Evolutionary conservation across 805 yeast species (phyloP).

Genomic region (Lachancea meyersii): DNA sequence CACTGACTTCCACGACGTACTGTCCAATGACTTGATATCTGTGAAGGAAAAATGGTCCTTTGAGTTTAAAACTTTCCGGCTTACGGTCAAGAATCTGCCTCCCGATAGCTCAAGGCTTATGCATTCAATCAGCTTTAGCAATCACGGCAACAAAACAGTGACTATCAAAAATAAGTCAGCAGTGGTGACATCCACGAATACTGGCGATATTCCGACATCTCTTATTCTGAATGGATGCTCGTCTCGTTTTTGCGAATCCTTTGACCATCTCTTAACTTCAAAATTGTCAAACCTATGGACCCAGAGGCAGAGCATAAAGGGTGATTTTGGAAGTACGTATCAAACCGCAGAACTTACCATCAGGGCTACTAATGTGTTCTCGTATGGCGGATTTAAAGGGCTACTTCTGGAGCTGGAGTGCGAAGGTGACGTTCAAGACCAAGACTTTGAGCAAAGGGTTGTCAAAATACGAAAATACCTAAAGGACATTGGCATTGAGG

Average conservation of each 20-base stretch:
- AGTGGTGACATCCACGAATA: constrained; percentile 18
- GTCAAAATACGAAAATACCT: constrained; percentile 16
- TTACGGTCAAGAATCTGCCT: constrained; percentile 20
- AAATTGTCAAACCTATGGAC: constrained; percentile 31
- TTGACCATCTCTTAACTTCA: constrained; percentile 21
- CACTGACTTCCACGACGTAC: constrained; percentile 26
- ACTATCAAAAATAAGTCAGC: constrained; percentile 24
- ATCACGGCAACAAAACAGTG: constrained; percentile 20
- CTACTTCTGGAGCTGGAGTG: constrained; percentile 23
- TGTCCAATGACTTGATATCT: constrained; percentile 21
- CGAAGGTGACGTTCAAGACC: constrained; percentile 11
- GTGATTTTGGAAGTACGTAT: constrained; percentile 31
- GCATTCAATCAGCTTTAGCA: constrained; percentile 26
- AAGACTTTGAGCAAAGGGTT: constrained; percentile 16
- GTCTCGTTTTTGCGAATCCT: constrained; percentile 22
- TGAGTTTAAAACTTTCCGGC: constrained; percentile 28
- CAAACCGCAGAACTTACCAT: constrained; percentile 20
- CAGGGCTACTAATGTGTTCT: constrained; percentile 27
- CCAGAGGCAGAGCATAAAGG: constrained; percentile 28
- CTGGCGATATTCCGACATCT: constrained; percentile 12
- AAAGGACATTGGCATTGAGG: constrained; percentile 17
- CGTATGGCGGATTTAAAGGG: constrained; percentile 32
- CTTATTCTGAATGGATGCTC: constrained; percentile 21
- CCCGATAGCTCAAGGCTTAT: constrained; percentile 21
- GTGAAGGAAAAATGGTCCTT: constrained; percentile 28